Percentiles rank a stretch among this genome's conserved stretches.
phyloP scores from a whole-genome alignment of 2,329 filamentous ascomycete genomes.

The Orbilia quercus region DNA sequence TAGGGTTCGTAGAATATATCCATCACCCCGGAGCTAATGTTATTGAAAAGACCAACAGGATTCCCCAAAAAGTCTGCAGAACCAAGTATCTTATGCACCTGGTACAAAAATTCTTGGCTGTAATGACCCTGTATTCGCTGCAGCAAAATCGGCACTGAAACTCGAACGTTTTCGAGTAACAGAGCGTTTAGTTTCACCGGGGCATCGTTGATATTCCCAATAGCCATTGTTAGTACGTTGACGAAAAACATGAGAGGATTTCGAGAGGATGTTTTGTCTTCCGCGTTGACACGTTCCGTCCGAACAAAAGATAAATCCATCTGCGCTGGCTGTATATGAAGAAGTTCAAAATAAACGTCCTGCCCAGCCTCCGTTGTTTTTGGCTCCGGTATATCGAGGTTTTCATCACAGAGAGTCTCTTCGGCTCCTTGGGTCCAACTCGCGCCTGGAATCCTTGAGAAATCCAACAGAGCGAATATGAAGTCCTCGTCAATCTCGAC shows the following conservation, averaged over 20 bases:
- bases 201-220: conserved; percentile 98
- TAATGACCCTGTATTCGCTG: conserved; percentile 94
- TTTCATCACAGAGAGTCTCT: conserved; percentile 87
- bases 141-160: conserved; percentile 84
- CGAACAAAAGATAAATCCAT: conserved; percentile 96
- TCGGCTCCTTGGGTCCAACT: conserved; percentile 86
- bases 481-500: conserved; percentile 98
- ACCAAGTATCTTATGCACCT: conserved; percentile 96
- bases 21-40: conserved; percentile 93
- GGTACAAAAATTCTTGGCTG: conserved; percentile 92
- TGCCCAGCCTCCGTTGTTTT: conserved; percentile 84
- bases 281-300: conserved; percentile 94
- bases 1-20: conserved; percentile 99
- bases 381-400: conserved; percentile 90
- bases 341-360: conserved; percentile 96
- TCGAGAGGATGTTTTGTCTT: conserved; percentile 87
- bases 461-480: conserved; percentile 94
- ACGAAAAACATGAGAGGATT: conserved; percentile 99
- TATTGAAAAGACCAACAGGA: conserved; percentile 97
- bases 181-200: conserved; percentile 92
- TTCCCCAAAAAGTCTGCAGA: conserved; percentile 98
- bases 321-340: conserved; percentile 98
- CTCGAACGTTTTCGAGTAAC: conserved; percentile 92
- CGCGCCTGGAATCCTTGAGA: conserved; percentile 89
- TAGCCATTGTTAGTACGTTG: conserved; percentile 98